Base-by-base conservation (phyloP, 202 grass and related monocot species). In the Eragrostis tef region DNA sequence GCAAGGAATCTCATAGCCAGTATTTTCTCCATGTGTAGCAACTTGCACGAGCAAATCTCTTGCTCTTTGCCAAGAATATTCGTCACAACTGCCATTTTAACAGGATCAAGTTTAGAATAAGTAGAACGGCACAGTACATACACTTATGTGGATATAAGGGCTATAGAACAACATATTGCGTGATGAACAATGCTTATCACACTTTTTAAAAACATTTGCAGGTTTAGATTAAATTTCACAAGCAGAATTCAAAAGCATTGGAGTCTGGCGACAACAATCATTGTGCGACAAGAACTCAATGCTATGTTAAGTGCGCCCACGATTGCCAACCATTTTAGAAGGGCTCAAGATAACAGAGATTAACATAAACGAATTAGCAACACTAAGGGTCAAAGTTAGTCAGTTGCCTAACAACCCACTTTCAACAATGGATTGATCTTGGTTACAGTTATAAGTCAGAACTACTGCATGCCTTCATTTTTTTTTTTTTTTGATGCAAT, bases 1-100 rank as follows among this genome's bases (percentile, higher is more conserved):
- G 74, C 96, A 98, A 90, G 96, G 96, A 54, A 93, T 87, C 86
- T 95, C 92, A 47, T 86, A 98, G 41, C 96, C 87, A 15, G 86
- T 93, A 72, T 99, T 96, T 80, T 99, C 96, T 51, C 96, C 96
- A 86, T 96, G 96, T 83, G 87, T 80, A 46, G 96, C 96, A 78
- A 99, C 93, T 89, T 88, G 89, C 81, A 93, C 85, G 84, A 99
- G 88, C 86, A 99, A 90, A 57, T 96, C 90, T 85, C 92, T 95
- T 43, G 90, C 89, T 77, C 87, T 95, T 78, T 91, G 94, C 93
- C 93, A 99, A 43, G 96, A 99, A 79, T 86, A 91, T 80, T 99
- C 93, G 64, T 96, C 90, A 50, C 85, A 99, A 67, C 96, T 99
- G 78, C 83, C 47, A 89, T 79, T 74, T 86, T 2, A 54, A 77